Evolutionary conservation across 2,329 filamentous ascomycete genomes (phyloP).

Genomic region (Sporothrix protearum): DNA sequence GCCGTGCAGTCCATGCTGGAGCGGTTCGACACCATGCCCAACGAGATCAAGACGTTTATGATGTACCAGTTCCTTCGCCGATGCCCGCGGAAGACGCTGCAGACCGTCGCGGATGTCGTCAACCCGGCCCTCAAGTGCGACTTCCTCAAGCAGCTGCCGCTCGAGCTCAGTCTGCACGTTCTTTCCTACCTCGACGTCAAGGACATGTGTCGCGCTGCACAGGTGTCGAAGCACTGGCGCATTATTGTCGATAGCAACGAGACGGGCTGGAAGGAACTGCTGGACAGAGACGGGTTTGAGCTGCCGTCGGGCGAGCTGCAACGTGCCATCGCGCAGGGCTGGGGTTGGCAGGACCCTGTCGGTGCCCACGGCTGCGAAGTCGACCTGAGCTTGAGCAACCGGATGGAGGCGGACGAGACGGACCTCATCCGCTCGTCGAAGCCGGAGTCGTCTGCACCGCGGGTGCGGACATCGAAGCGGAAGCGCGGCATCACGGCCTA

Average conservation of each 20-base stretch:
- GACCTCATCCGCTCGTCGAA: constrained; percentile 47
- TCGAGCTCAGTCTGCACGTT: constrained; percentile 83
- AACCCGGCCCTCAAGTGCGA: constrained; percentile 95
- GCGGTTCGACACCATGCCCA: constrained; percentile 84
- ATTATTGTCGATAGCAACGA: constrained; percentile 89
- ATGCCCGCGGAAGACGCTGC: constrained; percentile 81
- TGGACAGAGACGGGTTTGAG: constrained; percentile 77
- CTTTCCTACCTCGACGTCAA: constrained; percentile 80
- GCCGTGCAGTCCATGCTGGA: constrained; percentile 85
- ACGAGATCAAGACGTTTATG: constrained; percentile 89
- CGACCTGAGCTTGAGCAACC: constrained; percentile 64
- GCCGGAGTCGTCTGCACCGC: constrained; percentile 38
- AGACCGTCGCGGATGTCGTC: constrained; percentile 84
- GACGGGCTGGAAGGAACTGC: constrained; percentile 89
- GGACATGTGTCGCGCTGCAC: constrained; percentile 84
- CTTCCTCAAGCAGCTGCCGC: constrained; percentile 77
- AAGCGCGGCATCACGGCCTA: constrained; percentile 51
- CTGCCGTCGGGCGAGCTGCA: constrained; percentile 79
- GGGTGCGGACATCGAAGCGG: constrained; percentile 52
- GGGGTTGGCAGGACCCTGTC: constrained; percentile 93
- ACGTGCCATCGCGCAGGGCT: constrained; percentile 82
- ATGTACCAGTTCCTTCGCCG: constrained; percentile 93
- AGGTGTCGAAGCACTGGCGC: constrained; percentile 93
- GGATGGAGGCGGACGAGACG: constrained; percentile 51
- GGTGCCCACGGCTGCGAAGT: constrained; percentile 72